Evolutionary conservation across 768 basidiomycete species (phyloP).

Genomic region (Solioccasus polychromus): DNA sequence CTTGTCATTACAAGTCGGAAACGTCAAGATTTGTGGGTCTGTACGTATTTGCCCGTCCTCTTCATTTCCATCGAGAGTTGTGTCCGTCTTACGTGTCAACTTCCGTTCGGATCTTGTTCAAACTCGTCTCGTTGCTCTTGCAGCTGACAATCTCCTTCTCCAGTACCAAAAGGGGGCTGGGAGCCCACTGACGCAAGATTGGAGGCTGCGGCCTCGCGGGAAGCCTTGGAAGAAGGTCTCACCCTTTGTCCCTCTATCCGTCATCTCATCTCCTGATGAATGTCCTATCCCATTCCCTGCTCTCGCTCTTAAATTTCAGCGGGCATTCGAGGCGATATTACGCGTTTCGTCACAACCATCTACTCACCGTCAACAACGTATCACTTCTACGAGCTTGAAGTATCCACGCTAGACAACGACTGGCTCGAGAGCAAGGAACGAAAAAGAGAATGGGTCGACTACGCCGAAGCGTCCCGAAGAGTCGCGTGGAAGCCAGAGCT

Average conservation of each 20-base stretch:
- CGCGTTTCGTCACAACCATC: slow-evolving; percentile 81
- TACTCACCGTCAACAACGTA: slow-evolving; percentile 76
- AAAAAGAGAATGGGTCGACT: slow-evolving; percentile 85
- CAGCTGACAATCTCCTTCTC: slow-evolving; percentile 9
- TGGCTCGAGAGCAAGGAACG: slow-evolving; percentile 84
- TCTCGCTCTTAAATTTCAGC: slow-evolving; percentile 46
- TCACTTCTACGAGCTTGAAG: slow-evolving; percentile 90
- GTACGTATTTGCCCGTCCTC: slow-evolving; percentile 53
- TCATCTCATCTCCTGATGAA: slow-evolving; percentile 70
- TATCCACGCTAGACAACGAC: slow-evolving; percentile 67
- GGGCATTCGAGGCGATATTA: slow-evolving; percentile 84
- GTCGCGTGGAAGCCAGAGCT: slow-evolving; percentile 86
- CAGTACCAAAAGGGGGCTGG: slow-evolving; percentile 94
- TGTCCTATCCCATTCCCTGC: slow-evolving; percentile 41
- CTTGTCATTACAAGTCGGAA: slow-evolving; percentile 85
- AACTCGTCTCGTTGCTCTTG: neutral
- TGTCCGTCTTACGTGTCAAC: slow-evolving; percentile 2
- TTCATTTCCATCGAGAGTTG: neutral
- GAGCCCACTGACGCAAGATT: slow-evolving; percentile 76
- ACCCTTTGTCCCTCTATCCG: slow-evolving; percentile 74
- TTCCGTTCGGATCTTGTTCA: neutral
- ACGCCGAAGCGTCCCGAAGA: slow-evolving; percentile 70
- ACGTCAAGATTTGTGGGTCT: slow-evolving; percentile 77
- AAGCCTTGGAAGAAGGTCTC: slow-evolving; percentile 97
- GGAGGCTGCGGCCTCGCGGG: slow-evolving; percentile 85